phyloP scores from a whole-genome alignment of 164 flowering plant genomes.

The Cinnamomum chago region DNA sequence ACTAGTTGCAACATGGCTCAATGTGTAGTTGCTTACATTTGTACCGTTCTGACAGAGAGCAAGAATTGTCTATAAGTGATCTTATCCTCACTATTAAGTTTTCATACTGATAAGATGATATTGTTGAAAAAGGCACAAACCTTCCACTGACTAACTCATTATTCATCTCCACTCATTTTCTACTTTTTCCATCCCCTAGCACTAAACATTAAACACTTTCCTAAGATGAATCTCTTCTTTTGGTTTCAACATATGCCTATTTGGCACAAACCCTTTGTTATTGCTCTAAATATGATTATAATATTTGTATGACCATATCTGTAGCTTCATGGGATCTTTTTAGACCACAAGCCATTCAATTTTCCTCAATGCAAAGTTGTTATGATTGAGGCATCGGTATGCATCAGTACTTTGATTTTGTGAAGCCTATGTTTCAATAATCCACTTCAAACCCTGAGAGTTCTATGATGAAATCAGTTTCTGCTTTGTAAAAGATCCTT shows the following conservation, averaged over 20 bases:
- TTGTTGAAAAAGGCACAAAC: too few relatives aligned
- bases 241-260: too few relatives aligned
- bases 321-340: neutral
- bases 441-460: neutral
- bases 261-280: too few relatives aligned
- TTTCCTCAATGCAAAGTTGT: neutral
- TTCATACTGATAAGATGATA: too few relatives aligned
- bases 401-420: neutral
- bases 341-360: neutral
- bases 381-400: neutral
- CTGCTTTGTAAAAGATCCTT: neutral
- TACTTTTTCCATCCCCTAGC: too few relatives aligned
- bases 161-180: too few relatives aligned
- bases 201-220: too few relatives aligned
- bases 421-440: neutral
- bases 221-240: too few relatives aligned
- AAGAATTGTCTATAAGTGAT: neutral
- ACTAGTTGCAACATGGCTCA: neutral
- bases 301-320: neutral
- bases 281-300: too few relatives aligned
- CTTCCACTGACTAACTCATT: too few relatives aligned
- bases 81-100: neutral
- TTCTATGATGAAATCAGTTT: neutral
- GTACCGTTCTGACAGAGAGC: neutral
- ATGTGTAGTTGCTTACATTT: too few relatives aligned